Evolutionary conservation across 2,329 filamentous ascomycete genomes (phyloP), one percentile per base, ranked within the genome.

Genomic region (Ophiostoma ips): DNA sequence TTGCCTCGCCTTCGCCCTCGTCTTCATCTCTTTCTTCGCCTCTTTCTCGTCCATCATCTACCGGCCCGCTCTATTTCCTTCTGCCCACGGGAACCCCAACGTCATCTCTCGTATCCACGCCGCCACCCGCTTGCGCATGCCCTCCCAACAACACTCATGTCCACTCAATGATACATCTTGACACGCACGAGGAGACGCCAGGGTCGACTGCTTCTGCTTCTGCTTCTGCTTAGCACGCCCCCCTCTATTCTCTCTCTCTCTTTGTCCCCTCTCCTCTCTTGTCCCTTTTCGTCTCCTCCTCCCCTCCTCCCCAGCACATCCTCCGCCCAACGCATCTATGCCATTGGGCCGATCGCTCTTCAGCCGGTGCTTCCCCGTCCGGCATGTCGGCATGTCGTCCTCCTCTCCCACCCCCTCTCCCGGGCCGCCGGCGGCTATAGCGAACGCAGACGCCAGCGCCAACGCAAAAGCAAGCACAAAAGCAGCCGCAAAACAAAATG

Each of bases 301-400:
- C 3, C 13, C 10, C 8, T 15, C 8, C n/a, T 34, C 12, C 34
- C 10, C 21, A n/a, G 18, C 15, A 13, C 43, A 28, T 24, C 30
- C 30, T 47, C 44, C 44, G 36, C 19, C 30, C 12, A 18, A 21
- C 36, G 21, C 8, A 35, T 47, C 19, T 47, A 48, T 7, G 40
- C 40, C 40, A 43, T 24, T 43, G 40, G 10, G 40, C 40, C 15
- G 40, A 15, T 43, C 41, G 19, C n/a, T 51, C 12, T 45, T 53
- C 19, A 24, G 49, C 44, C 51, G 52, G 36, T 53, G 46, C 49
- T 50, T 51, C 11, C 52, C 41, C 15, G 7, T 24, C 44, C 50
- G 47, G 52, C n/a, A 52, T 54, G 50, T 40, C 33, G 50, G 44
- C 16, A 52, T 54, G 52, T 38, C 48, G 36, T 30, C 48, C 10